phyloP scores from a whole-genome alignment of 768 basidiomycete genomes.

The Obba rivulosa region DNA sequence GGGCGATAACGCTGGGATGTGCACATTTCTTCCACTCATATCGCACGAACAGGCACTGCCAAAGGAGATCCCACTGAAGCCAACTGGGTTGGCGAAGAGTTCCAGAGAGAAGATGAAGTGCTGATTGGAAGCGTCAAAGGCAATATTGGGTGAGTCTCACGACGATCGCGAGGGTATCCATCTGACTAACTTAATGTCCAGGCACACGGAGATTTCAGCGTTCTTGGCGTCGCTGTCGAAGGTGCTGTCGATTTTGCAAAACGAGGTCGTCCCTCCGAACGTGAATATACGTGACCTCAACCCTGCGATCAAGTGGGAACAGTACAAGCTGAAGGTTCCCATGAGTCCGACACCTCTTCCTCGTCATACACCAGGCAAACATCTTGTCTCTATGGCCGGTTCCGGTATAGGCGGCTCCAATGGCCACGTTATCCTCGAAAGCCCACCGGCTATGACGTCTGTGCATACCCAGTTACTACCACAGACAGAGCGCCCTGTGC shows the following conservation, averaged over 20 bases:
- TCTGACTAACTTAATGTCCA: slow-evolving; percentile 8
- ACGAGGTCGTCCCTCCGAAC: slow-evolving; percentile 33
- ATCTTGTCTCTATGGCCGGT: slow-evolving; percentile 35
- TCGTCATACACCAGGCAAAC: slow-evolving; percentile 14
- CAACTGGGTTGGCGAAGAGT: slow-evolving; percentile 40
- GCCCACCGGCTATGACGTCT: slow-evolving; percentile 17
- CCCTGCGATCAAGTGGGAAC: slow-evolving; percentile 34
- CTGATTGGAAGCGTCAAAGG: slow-evolving; percentile 42
- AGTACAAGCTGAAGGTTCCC: slow-evolving; percentile 33
- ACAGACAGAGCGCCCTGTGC: slow-evolving; percentile 15
- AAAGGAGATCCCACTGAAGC: slow-evolving; percentile 47
- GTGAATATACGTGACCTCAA: slow-evolving; percentile 32
- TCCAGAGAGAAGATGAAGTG: slow-evolving; percentile 29
- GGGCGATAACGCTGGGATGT: no score
- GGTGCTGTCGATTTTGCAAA: slow-evolving; percentile 36
- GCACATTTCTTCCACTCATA: background rate
- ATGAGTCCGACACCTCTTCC: slow-evolving; percentile 22
- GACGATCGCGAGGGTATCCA: background rate
- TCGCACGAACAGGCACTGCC: slow-evolving; percentile 31
- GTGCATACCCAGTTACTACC: background rate
- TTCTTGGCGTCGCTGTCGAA: slow-evolving; percentile 42
- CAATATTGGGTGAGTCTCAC: slow-evolving; percentile 35
- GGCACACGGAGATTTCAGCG: slow-evolving; percentile 36
- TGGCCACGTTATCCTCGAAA: slow-evolving; percentile 36
- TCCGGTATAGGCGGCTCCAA: slow-evolving; percentile 43